These are phyloP conservation scores for Staphylotrichum longicolle DNA, from an alignment of 495 filamentous ascomycete species.

Conservation along the genomic window DNA sequence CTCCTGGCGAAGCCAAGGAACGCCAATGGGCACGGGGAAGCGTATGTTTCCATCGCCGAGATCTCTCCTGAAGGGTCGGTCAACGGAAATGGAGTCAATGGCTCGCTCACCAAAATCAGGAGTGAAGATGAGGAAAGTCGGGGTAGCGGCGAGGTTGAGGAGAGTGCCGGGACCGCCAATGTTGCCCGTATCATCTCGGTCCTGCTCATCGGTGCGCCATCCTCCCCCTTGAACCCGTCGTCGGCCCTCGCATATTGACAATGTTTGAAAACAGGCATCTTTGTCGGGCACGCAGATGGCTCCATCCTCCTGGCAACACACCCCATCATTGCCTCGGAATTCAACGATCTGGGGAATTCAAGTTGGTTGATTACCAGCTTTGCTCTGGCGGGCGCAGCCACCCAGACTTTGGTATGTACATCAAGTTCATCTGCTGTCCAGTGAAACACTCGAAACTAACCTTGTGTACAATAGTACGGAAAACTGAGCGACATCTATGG, in stretches of 20 bases:
- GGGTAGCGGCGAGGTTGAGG: slow-evolving; percentile 10
- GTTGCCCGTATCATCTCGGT: slow-evolving; percentile 30
- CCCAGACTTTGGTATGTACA: slow-evolving; percentile 51
- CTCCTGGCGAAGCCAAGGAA: slow-evolving; percentile 9
- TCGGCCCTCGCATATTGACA: no score
- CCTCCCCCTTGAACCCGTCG: no score
- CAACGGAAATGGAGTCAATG: slow-evolving; percentile 3
- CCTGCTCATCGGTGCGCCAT: slow-evolving; percentile 31
- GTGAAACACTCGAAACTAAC: background rate
- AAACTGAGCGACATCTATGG: slow-evolving; percentile 54
- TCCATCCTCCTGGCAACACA: slow-evolving; percentile 64
- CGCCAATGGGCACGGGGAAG: background rate
- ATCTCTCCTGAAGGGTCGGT: background rate
- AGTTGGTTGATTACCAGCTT: slow-evolving; percentile 69
- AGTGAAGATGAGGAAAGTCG: slow-evolving; percentile 24
- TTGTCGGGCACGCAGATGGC: slow-evolving; percentile 61
- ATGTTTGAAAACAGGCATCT: slow-evolving; percentile 50
- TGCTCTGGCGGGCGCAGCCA: slow-evolving; percentile 57
- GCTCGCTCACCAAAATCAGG: slow-evolving; percentile 3
- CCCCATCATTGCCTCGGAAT: slow-evolving; percentile 63
- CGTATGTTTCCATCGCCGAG: slow-evolving; percentile 12
- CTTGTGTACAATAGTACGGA: slow-evolving; percentile 31
- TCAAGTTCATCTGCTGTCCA: no score
- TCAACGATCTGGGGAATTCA: slow-evolving; percentile 56
- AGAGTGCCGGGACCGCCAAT: slow-evolving; percentile 3